These are phyloP conservation scores for Paramecium sonneborni DNA, from an alignment of 73 alveolate species.

Conservation along the genomic window DNA sequence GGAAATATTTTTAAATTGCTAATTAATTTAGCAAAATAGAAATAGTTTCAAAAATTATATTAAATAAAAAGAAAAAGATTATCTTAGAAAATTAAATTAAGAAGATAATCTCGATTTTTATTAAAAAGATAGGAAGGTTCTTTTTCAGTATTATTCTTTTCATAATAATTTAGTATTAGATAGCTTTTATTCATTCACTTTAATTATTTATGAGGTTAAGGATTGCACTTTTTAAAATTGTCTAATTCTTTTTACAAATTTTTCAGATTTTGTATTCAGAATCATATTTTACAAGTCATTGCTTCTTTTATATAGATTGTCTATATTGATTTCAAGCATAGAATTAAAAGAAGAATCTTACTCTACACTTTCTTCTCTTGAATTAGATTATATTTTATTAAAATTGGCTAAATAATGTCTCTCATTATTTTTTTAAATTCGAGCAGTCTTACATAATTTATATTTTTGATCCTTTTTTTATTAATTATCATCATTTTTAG, in stretches of 20 bases:
- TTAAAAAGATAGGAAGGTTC: neutral
- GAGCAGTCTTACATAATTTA: neutral
- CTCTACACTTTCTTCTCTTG: neutral
- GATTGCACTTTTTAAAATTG: conserved; percentile 28
- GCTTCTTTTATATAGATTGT: conserved; percentile 22
- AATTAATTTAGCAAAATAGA: neutral
- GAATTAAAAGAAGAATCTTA: conserved; percentile 33
- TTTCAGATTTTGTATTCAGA: neutral
- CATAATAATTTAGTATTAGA: conserved; percentile 4
- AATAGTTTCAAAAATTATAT: neutral
- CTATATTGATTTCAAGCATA: conserved; percentile 31
- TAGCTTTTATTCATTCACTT: conserved; percentile 37
- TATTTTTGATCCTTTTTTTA: neutral
- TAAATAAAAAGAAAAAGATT: neutral
- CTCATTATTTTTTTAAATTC: neutral
- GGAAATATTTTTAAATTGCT: neutral
- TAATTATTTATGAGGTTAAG: neutral
- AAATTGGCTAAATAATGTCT: conserved; percentile 32
- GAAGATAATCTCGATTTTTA: neutral
- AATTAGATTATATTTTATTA: neutral
- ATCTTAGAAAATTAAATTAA: neutral
- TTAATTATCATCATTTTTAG: neutral
- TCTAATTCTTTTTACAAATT: conserved; percentile 36
- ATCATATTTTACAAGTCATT: neutral
- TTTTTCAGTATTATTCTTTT: neutral